Evolutionary conservation across 2,329 filamentous ascomycete species (phyloP).

Genomic region (Aspergillus neoniger): DNA sequence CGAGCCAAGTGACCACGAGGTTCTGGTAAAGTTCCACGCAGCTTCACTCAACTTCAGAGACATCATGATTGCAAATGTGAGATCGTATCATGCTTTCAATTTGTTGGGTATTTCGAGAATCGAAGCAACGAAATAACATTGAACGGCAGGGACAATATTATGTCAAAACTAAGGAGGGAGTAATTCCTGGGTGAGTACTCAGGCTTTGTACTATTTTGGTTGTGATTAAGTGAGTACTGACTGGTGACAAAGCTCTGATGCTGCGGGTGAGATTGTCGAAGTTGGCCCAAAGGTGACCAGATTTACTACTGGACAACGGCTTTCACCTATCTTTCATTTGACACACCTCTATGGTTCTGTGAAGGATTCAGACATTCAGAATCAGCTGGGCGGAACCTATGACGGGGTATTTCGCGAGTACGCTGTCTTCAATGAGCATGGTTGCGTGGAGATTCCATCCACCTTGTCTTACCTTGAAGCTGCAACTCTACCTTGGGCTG

Average conservation of each 20-base stretch:
- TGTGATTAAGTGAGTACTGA: neutral
- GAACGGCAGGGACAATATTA: neutral
- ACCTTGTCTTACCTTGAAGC: neutral
- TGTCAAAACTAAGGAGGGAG: neutral
- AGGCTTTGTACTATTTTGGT: too few species aligned
- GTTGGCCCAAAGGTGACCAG: neutral
- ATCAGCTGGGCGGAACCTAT: neutral
- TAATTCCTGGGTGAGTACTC: neutral
- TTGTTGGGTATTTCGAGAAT: neutral
- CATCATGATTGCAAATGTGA: neutral
- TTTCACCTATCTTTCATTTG: neutral
- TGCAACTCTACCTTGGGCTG: slow-evolving; percentile 4
- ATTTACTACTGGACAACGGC: neutral
- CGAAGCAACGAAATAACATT: neutral
- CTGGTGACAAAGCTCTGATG: neutral
- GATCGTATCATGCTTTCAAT: too few species aligned
- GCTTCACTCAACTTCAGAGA: neutral
- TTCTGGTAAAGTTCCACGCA: slow-evolving; percentile 1
- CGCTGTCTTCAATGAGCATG: slow-evolving; percentile 1
- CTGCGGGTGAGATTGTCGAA: neutral
- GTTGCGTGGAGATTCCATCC: neutral
- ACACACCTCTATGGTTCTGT: neutral
- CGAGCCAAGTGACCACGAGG: neutral
- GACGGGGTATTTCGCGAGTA: slow-evolving; percentile 1
- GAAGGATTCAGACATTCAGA: neutral